Evolutionary conservation across 805 yeast species (phyloP).

Genomic region (Starmerella kuoi): DNA sequence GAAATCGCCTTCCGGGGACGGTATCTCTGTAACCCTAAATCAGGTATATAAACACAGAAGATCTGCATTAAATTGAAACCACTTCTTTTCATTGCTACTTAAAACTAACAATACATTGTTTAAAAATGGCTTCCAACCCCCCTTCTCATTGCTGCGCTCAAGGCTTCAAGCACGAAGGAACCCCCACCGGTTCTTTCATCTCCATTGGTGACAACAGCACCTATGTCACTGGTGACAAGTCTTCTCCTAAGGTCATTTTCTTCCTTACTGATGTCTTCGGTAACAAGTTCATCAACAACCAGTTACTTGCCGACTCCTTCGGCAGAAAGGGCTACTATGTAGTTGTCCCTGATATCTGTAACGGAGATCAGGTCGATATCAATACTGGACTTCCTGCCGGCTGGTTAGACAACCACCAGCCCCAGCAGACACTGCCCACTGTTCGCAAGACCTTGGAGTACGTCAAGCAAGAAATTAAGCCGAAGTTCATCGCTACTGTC

Average conservation of each 20-base stretch:
- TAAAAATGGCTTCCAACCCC: constrained; percentile 30
- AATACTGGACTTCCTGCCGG: constrained; percentile 19
- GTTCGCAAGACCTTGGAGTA: constrained; percentile 38
- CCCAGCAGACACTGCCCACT: constrained; percentile 38
- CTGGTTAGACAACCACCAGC: constrained; percentile 49
- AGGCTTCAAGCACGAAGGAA: constrained; percentile 27
- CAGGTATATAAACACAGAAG: too few species aligned
- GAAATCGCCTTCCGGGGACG: too few species aligned
- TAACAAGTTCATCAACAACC: constrained; percentile 41
- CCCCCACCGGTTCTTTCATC: constrained; percentile 22
- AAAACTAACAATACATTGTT: too few species aligned
- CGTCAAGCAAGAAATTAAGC: constrained; percentile 36
- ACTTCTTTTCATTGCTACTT: too few species aligned
- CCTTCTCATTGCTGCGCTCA: constrained; percentile 28
- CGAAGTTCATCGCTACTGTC: constrained; percentile 35
- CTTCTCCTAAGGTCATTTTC: constrained; percentile 42
- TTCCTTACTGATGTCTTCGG: constrained; percentile 60
- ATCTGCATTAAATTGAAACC: too few species aligned
- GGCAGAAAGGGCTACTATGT: constrained; percentile 54
- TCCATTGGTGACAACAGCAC: constrained; percentile 29
- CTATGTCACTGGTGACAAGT: constrained; percentile 39
- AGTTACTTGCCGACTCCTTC: constrained; percentile 39
- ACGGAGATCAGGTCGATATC: constrained; percentile 39
- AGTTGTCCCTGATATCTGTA: constrained; percentile 62
- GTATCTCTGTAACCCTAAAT: too few species aligned